Conservation (phyloP, 2,329 filamentous ascomycete species). For the Xylaria sp. region DNA sequence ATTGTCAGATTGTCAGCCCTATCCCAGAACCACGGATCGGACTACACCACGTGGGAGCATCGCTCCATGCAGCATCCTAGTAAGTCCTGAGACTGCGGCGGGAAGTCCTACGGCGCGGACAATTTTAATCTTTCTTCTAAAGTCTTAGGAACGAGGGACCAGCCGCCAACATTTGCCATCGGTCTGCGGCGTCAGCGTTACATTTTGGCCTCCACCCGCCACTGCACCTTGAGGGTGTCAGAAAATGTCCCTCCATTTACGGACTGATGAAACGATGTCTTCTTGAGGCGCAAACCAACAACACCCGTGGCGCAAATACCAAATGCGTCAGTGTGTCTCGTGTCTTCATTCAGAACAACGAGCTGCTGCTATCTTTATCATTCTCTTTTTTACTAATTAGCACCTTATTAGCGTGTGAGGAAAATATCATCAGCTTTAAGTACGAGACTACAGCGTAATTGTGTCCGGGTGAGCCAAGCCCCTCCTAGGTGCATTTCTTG, state of each 20-base stretch:
- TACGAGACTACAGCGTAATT: neutral
- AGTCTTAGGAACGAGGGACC: neutral
- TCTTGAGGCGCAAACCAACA: slow-evolving; percentile 22
- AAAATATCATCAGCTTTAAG: neutral
- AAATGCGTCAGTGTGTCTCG: neutral
- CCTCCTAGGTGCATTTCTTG: neutral
- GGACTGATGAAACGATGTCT: slow-evolving; percentile 13
- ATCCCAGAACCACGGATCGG: slow-evolving; percentile 25
- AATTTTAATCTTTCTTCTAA: slow-evolving; percentile 16
- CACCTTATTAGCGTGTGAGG: neutral
- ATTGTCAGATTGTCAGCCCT: slow-evolving; percentile 27
- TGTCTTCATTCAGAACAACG: neutral
- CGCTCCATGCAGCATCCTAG: slow-evolving; percentile 6
- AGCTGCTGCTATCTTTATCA: slow-evolving; percentile 7
- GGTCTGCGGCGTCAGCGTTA: slow-evolving; percentile 21
- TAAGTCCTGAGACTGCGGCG: slow-evolving; percentile 19
- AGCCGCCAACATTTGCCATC: slow-evolving; percentile 10
- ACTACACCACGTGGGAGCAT: slow-evolving; percentile 18
- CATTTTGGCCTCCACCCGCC: slow-evolving; percentile 29
- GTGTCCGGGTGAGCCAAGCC: neutral
- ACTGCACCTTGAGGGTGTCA: slow-evolving; percentile 6
- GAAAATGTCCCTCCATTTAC: neutral
- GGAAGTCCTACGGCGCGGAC: slow-evolving; percentile 13
- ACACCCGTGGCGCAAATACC: neutral
- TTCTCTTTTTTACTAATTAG: neutral